A percentile compares a stretch with the other conserved stretches of the same genome.
Conservation (phyloP, 495 filamentous ascomycete genomes). For the Neurospora sp. region DNA sequence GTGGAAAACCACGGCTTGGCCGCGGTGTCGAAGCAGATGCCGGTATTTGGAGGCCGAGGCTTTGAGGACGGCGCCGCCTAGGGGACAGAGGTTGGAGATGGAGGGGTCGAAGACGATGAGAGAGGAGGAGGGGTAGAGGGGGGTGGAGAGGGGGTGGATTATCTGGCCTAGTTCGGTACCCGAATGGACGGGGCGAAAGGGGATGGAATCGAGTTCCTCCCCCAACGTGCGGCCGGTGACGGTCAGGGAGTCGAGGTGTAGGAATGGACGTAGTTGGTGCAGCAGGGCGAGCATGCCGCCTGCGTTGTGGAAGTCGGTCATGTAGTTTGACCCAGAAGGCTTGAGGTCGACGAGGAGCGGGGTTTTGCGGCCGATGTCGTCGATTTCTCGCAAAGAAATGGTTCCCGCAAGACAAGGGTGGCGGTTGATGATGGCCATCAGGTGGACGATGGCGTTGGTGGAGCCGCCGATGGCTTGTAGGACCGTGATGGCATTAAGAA, state of each 20-base stretch:
- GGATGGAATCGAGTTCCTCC: constrained; percentile 38
- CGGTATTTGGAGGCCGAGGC: constrained; percentile 51
- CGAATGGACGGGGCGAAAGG: constrained; percentile 30
- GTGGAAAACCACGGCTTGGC: constrained; percentile 49
- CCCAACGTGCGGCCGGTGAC: constrained; percentile 51
- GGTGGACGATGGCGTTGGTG: constrained; percentile 57
- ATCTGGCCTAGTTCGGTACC: constrained; percentile 17
- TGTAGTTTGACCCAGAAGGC: constrained; percentile 58
- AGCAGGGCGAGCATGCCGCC: constrained; percentile 55
- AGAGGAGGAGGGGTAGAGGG: constrained; percentile 45
- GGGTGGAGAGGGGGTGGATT: constrained; percentile 41
- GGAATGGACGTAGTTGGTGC: constrained; percentile 43
- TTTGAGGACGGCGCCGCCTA: constrained; percentile 48
- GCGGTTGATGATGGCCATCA: constrained; percentile 53
- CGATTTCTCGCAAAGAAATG: constrained; percentile 46
- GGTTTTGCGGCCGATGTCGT: constrained; percentile 48
- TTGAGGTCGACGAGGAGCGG: constrained; percentile 58
- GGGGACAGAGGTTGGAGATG: constrained; percentile 34
- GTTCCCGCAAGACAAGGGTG: constrained; percentile 44
- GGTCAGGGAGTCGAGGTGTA: constrained; percentile 47
- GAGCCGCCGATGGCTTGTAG: constrained; percentile 61
- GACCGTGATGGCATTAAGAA: constrained; percentile 57
- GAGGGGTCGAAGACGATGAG: constrained; percentile 42
- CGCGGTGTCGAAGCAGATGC: constrained; percentile 39
- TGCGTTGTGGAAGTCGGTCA: constrained; percentile 61